Conservation (phyloP, 176 grass and related monocot species). For the Aegilops speltoides region DNA sequence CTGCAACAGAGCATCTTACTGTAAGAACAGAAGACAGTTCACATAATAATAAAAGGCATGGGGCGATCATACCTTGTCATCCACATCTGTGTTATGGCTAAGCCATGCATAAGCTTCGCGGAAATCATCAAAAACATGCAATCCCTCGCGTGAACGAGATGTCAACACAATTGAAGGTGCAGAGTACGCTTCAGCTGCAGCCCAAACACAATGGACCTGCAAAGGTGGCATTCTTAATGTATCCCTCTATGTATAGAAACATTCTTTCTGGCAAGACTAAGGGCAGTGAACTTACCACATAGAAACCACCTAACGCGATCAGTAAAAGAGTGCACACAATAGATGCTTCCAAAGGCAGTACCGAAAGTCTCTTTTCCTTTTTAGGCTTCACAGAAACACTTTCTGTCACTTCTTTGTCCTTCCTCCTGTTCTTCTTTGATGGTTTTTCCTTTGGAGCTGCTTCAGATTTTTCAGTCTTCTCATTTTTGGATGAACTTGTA, state of each 20-base stretch:
- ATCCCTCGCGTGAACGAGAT: constrained; percentile 80
- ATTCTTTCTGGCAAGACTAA: constrained; percentile 30
- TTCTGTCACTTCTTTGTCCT: constrained; percentile 76
- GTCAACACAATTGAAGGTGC: constrained; percentile 99
- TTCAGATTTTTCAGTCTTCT: constrained; percentile 68
- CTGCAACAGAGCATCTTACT: constrained; percentile 39
- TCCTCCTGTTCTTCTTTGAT: constrained; percentile 90
- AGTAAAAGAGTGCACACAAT: constrained; percentile 73
- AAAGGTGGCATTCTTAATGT: constrained; percentile 33
- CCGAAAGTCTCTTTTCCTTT: constrained; percentile 69
- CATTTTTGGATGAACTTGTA: constrained; percentile 50
- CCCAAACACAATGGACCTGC: constrained; percentile 99
- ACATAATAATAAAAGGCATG: constrained; percentile 6
- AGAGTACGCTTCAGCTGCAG: constrained; percentile 96
- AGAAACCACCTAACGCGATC: constrained; percentile 86
- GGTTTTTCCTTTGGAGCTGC: constrained; percentile 67
- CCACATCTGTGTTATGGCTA: constrained; percentile 95
- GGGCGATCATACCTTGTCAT: constrained; percentile 75
- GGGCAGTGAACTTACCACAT: constrained; percentile 70
- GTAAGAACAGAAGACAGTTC: constrained; percentile 19
- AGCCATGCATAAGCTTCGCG: constrained; percentile 99
- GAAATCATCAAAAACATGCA: constrained; percentile 99
- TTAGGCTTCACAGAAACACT: constrained; percentile 49
- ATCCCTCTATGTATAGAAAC: neutral
- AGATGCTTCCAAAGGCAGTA: constrained; percentile 85